phyloP scores from a whole-genome alignment of 2,329 filamentous ascomycete species.

The Hymenoscyphus fraxineus region DNA sequence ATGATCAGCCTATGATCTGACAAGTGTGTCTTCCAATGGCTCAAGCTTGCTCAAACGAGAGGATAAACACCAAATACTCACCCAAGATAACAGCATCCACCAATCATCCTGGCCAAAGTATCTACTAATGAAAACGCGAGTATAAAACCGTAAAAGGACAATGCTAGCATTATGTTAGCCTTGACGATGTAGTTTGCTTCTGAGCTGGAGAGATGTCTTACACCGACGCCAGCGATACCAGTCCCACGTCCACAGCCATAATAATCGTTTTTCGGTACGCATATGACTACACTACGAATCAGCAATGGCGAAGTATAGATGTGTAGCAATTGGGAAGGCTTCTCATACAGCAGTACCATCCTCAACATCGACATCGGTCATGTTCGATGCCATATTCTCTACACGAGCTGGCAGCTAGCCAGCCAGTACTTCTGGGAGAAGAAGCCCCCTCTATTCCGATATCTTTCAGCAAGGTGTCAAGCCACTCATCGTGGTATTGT shows the following conservation, averaged over 20 bases:
- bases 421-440: background rate
- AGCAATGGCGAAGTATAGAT: background rate
- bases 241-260: background rate
- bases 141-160: constrained; percentile 10
- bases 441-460: background rate
- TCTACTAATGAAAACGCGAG: constrained; percentile 6
- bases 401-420: background rate
- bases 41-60: background rate
- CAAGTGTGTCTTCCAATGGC: background rate
- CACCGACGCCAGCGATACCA: background rate
- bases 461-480: background rate
- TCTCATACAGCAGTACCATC: background rate
- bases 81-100: constrained; percentile 10
- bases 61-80: background rate
- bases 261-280: constrained; percentile 1
- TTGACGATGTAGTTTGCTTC: too few species aligned
- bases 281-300: constrained; percentile 1
- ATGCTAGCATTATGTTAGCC: background rate
- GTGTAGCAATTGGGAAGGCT: background rate
- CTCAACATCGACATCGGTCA: background rate
- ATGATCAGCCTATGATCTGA: background rate
- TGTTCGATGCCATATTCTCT: background rate
- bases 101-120: constrained; percentile 12
- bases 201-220: too few species aligned
- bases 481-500: background rate